phyloP scores from a whole-genome alignment of 148 eudicot genomes.

The Heliamphora exappendiculata region DNA sequence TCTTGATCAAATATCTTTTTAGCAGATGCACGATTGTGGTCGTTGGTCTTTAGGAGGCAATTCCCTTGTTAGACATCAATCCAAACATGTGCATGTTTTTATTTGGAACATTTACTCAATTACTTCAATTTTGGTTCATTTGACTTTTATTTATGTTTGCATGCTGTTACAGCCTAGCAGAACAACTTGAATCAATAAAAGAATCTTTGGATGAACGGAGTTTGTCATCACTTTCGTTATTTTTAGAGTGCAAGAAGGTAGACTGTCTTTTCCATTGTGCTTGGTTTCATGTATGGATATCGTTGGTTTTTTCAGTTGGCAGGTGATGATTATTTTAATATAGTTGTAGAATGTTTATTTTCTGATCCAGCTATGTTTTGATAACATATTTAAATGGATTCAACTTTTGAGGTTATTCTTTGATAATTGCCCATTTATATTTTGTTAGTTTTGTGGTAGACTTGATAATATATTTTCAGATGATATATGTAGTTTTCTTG shows the following conservation, averaged over 20 bases:
- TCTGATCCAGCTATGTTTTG: neutral
- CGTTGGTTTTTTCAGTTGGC: neutral
- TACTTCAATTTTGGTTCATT: neutral
- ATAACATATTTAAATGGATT: neutral
- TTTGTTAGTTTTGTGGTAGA: neutral
- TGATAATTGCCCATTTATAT: neutral
- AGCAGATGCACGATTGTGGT: too few relatives aligned
- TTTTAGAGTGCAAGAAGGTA: constrained; percentile 81
- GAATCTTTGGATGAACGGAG: constrained; percentile 63
- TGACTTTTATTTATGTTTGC: constrained; percentile 1
- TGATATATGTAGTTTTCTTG: neutral
- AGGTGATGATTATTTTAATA: constrained; percentile 1
- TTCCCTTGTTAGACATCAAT: neutral
- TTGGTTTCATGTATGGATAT: neutral
- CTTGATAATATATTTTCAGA: neutral
- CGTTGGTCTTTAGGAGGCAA: too few relatives aligned
- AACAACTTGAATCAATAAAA: constrained; percentile 77
- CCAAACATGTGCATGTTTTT: neutral
- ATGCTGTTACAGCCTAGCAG: constrained; percentile 64
- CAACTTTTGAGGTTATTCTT: neutral
- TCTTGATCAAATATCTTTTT: too few relatives aligned
- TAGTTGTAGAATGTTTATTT: neutral
- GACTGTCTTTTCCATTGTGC: neutral
- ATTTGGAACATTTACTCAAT: neutral
- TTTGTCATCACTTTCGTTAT: constrained; percentile 43